Base-by-base conservation (phyloP, 2,329 filamentous ascomycete species). In the Fusarium bactridioides region DNA sequence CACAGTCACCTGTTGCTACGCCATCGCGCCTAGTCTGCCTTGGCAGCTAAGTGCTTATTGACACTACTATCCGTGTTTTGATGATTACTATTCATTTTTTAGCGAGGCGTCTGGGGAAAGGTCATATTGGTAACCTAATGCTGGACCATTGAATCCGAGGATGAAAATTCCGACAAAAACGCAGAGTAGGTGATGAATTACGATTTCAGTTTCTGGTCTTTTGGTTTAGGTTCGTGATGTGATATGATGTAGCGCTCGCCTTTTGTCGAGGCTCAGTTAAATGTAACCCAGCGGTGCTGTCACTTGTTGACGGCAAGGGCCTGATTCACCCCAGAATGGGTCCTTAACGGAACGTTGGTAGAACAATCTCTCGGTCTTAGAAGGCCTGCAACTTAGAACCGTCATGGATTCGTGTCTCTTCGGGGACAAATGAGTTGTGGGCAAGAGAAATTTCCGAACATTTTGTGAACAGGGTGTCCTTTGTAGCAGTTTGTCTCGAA, bases 291-390 rank as follows among this genome's bases (percentile, higher is more conserved):
- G 86, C 89, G 92, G 90, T 93, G 91, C 91, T 90, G 87, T 89
- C 90, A 86, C 83, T 79, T 87, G 88, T 86, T 88, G 91, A 87
- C 86, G 88, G 91, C 92, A 91, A 88, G 92, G 87, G 85, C 90
- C 88, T 84, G 83, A 86, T 88, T 90, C 85, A 87, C 80, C 87
- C 84, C 86, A 92, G 89, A 88, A 89, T 87, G 84, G 86, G 88
- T 86, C 86, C 91, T 91, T 92, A 93, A 94, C 92, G 92, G 92
- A 94, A 90, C 92, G 90, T 92, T 93, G 92, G 92, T 80, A 94
- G 86, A 93, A 84, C 41, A 75, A 78, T 43, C 58, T 63, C 68
- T 82, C 79, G 81, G 76, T 59, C 76, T 77, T 79, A 83, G 82
- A 83, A 83, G 82, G 81, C 82, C 76, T 77, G 77, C 76, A 61